Base-by-base conservation (phyloP, 2,329 filamentous ascomycete species). In the Beauveria medogensis region DNA sequence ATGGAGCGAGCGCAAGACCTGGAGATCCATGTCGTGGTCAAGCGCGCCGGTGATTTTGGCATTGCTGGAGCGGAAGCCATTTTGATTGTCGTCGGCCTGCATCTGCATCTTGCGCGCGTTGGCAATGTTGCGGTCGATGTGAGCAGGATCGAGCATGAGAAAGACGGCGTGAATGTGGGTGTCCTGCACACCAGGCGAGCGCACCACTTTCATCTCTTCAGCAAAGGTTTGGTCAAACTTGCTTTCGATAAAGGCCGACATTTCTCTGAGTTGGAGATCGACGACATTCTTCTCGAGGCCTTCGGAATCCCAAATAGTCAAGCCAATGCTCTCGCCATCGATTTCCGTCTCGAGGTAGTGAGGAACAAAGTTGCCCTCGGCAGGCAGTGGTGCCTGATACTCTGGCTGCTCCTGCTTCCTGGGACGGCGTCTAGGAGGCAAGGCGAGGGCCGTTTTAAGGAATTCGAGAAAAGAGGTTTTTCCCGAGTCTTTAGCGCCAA, bases 381-480 rank as follows among this genome's bases (percentile, higher is more conserved):
- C 78, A 7, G 81, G 77, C 44, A 74, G 74, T 55, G 77, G 79
- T 20, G 78, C 77, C 56, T 77, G 79, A 61, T 84, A 76, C 54
- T 86, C 82, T 60, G 90, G 87, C 26, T 85, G 78, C 65, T 84
- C 76, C 64, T 77, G 73, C 62, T 76, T 78, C 68, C 80, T 83
- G 64, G 77, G 73, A 63, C 88, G 86, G 77, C 95, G 95, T 75
- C 89, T 90, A 8, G 87, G 76, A n/a, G 92, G 91, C 59, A 94
- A 80, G 20, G 90, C 89, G 58, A 97, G 82, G 1, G 93, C 89
- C 55, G 87, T 90, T 76, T 91, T 91, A 67, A 99, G 86, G 71
- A 99, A 97, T 66, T 97, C 91, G 70, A 99, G 88, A 75, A 99
- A 97, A 1, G 92, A 96, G 0, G 92, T 96, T 79, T 99, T 99